These are phyloP conservation scores for Pseudogymnoascus sp. DNA, from an alignment of 2,329 filamentous ascomycete species.

Conservation along the genomic window DNA sequence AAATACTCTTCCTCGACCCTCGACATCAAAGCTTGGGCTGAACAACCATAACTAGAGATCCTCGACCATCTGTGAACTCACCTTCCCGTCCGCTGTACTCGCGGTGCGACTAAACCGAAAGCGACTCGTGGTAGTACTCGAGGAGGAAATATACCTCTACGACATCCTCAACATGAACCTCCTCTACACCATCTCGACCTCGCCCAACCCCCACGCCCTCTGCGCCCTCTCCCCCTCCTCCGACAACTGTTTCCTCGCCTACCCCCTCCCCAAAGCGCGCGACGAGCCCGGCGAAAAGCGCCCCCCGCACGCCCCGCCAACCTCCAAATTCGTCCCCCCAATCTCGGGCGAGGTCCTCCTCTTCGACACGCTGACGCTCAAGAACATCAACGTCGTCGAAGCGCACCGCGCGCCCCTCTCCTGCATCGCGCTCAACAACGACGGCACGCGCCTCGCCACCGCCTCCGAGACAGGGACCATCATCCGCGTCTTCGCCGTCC, in stretches of 20 bases:
- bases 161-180: slow-evolving; percentile 98
- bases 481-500: slow-evolving; percentile 89
- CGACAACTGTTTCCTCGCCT: slow-evolving; percentile 91
- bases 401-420: slow-evolving; percentile 88
- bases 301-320: slow-evolving; percentile 78
- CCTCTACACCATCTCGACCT: slow-evolving; percentile 85
- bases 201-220: slow-evolving; percentile 84
- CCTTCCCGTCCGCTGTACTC: slow-evolving; percentile 92
- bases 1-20: neutral
- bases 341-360: slow-evolving; percentile 89
- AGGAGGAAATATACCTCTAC: slow-evolving; percentile 96
- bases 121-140: slow-evolving; percentile 82
- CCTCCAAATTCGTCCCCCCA: slow-evolving; percentile 67
- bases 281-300: slow-evolving; percentile 48
- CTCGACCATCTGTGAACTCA: slow-evolving; percentile 94
- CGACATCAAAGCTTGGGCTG: neutral
- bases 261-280: slow-evolving; percentile 71
- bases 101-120: slow-evolving; percentile 92
- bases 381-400: slow-evolving; percentile 91
- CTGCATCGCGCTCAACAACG: slow-evolving; percentile 83
- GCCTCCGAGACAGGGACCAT: slow-evolving; percentile 97
- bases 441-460: slow-evolving; percentile 85
- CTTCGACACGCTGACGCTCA: slow-evolving; percentile 80
- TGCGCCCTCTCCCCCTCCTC: slow-evolving; percentile 90
- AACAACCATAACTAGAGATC: slow-evolving; percentile 38